These are phyloP conservation scores for Aphanoascus verrucosus DNA, from an alignment of 2,329 filamentous ascomycete species.

Conservation along the genomic window DNA sequence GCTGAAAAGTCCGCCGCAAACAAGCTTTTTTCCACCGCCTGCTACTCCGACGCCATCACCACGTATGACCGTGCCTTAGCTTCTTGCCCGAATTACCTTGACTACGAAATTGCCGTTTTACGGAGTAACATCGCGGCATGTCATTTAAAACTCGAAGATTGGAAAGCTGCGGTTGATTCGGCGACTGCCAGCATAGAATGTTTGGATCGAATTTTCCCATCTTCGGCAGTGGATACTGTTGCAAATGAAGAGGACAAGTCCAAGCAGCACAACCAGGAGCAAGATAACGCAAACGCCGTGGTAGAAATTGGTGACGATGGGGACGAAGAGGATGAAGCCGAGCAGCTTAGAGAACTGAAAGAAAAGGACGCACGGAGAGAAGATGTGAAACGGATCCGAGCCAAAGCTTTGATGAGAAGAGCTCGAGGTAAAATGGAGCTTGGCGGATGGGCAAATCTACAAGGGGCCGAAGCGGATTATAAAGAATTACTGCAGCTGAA, in stretches of 20 bases:
- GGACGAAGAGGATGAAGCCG: slow-evolving; percentile 31
- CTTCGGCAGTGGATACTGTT: slow-evolving; percentile 18
- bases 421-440: slow-evolving; percentile 61
- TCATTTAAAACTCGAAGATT: slow-evolving; percentile 71
- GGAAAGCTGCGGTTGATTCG: slow-evolving; percentile 67
- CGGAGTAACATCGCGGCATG: slow-evolving; percentile 84
- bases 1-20: slow-evolving; percentile 67
- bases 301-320: slow-evolving; percentile 19
- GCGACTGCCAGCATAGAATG: slow-evolving; percentile 63
- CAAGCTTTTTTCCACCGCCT: slow-evolving; percentile 62
- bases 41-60: slow-evolving; percentile 66
- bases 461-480: slow-evolving; percentile 74
- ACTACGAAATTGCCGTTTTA: slow-evolving; percentile 79
- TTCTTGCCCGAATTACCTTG: slow-evolving; percentile 70
- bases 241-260: slow-evolving; percentile 21
- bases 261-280: slow-evolving; percentile 8
- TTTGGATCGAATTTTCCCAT: slow-evolving; percentile 52
- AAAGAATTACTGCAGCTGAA: slow-evolving; percentile 49
- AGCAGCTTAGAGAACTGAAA: slow-evolving; percentile 35
- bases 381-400: slow-evolving; percentile 65
- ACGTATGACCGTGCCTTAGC: slow-evolving; percentile 72
- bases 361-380: slow-evolving; percentile 41
- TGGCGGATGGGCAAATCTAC: slow-evolving; percentile 67
- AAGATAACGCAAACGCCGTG: slow-evolving; percentile 19
- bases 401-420: slow-evolving; percentile 71